These are phyloP conservation scores for Phytophthora meadii DNA, from an alignment of 352 stramenopile genomes.

Conservation along the genomic window DNA sequence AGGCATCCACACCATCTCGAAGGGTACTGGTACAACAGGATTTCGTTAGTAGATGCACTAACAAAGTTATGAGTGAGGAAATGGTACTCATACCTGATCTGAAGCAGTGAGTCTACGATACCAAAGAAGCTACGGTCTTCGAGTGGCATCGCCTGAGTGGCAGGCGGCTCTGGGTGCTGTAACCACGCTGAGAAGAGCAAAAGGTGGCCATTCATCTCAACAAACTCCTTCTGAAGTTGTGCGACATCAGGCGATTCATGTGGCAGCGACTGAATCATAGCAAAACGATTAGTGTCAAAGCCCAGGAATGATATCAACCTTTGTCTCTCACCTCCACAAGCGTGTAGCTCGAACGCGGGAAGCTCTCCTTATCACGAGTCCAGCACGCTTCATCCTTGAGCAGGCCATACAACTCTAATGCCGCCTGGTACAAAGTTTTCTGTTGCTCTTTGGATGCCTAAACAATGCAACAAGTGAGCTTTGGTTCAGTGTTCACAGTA, in stretches of 20 bases:
- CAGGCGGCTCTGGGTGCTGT: constrained; percentile 75
- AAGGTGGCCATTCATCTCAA: constrained; percentile 65
- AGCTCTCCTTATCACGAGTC: constrained; percentile 83
- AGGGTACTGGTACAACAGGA: constrained; percentile 44
- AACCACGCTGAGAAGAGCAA: constrained; percentile 77
- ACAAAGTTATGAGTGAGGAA: constrained; percentile 2
- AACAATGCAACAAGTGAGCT: neutral
- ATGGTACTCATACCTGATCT: constrained; percentile 56
- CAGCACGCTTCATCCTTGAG: constrained; percentile 79
- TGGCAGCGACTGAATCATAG: constrained; percentile 43
- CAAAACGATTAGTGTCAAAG: neutral
- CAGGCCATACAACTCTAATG: constrained; percentile 64
- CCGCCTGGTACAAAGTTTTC: constrained; percentile 56
- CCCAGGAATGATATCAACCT: neutral
- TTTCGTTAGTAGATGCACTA: constrained; percentile 7
- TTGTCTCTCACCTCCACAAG: constrained; percentile 52
- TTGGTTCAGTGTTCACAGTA: neutral
- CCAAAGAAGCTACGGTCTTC: constrained; percentile 78
- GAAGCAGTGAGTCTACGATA: constrained; percentile 76
- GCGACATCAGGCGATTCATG: constrained; percentile 30
- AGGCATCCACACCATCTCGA: constrained; percentile 67
- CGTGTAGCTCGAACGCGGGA: constrained; percentile 80
- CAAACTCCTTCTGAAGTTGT: constrained; percentile 43
- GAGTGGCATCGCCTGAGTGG: constrained; percentile 67
- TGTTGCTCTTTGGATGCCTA: constrained; percentile 56